Percentiles rank a stretch among this genome's conserved stretches.
Evolutionary conservation across 768 basidiomycete species (phyloP).

Genomic region (Neoboletus brunneissimus): DNA sequence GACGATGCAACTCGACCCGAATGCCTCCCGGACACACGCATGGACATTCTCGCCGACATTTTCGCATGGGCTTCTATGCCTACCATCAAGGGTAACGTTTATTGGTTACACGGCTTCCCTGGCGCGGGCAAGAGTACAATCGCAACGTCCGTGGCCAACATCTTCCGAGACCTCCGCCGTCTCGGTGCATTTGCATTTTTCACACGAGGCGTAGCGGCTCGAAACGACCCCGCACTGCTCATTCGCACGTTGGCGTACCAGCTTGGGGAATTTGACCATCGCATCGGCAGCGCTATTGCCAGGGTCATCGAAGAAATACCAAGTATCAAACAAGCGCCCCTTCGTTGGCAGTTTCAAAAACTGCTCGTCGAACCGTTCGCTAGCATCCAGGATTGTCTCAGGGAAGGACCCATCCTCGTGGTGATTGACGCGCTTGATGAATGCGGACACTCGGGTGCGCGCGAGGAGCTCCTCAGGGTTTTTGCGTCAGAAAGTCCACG

Average conservation of each 20-base stretch:
- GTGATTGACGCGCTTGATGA: slow-evolving; percentile 39
- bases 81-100: slow-evolving; percentile 19
- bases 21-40: slow-evolving; percentile 33
- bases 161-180: slow-evolving; percentile 31
- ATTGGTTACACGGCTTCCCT: slow-evolving; percentile 36
- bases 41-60: slow-evolving; percentile 28
- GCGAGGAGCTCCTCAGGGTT: slow-evolving; percentile 30
- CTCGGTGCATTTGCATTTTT: slow-evolving; percentile 39
- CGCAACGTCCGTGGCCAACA: slow-evolving; percentile 34
- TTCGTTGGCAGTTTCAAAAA: slow-evolving; percentile 34
- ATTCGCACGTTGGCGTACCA: slow-evolving; percentile 37
- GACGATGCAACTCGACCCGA: slow-evolving; percentile 22
- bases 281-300: slow-evolving; percentile 27
- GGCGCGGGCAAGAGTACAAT: slow-evolving; percentile 39
- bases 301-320: slow-evolving; percentile 25
- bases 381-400: slow-evolving; percentile 12
- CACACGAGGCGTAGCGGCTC: slow-evolving; percentile 28
- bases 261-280: slow-evolving; percentile 32
- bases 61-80: slow-evolving; percentile 26
- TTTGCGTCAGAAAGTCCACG: slow-evolving; percentile 23
- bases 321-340: slow-evolving; percentile 28
- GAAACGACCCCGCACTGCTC: slow-evolving; percentile 30
- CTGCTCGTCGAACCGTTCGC: slow-evolving; percentile 33
- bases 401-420: slow-evolving; percentile 29
- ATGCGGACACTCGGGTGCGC: slow-evolving; percentile 23